Base-by-base conservation (phyloP, 2,329 filamentous ascomycete species). In the Curvularia eragrostidis region DNA sequence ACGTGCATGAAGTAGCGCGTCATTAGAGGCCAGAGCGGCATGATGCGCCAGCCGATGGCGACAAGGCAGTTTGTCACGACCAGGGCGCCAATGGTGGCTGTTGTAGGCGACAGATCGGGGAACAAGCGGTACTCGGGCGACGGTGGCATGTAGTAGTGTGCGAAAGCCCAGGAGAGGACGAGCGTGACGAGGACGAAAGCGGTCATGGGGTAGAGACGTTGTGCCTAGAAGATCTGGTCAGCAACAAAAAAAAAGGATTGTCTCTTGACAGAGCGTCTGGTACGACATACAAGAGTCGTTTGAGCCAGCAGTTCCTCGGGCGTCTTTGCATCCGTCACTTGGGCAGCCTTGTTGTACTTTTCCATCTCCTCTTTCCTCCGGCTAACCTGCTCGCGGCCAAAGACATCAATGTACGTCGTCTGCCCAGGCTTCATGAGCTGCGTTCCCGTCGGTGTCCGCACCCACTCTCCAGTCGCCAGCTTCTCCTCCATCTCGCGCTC, bases 21-120 rank as follows among this genome's bases (percentile, higher is more conserved):
- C 64, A 92, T 77, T 15, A 86, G 50, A 12, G 78, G 76, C 88
- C 89, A 94, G 28, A 87, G 67, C 1, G 86, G 85, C 46, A 89
- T 89, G 10, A 87, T 64, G 64, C 83, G 84, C 88, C 89, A 92
- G 26, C 82, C 77, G 23, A 82, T 55, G 63, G 82, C 88, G 10
- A 89, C 78, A 38, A 81, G 62, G 6, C 83, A 56, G 72, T 93
- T 92, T 48, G 83, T 57, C n/a, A 77, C 80, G 43, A 91, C 81
- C 41, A 94, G 75, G 6, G 80, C 78, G 32, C 81, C 78, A n/a
- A 91, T 79, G 2, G 91, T 78, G 26, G 76, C 71, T 8, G 69
- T 68, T 1, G 75, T 67, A 19, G 67, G 68, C 15, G 72, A 71
- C n/a, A 75, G 58, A 50, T 72, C 66, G 30, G 75, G 71, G 59